These are phyloP conservation scores for Didymella arachidicola DNA, from an alignment of 2,329 filamentous ascomycete species.

Conservation along the genomic window DNA sequence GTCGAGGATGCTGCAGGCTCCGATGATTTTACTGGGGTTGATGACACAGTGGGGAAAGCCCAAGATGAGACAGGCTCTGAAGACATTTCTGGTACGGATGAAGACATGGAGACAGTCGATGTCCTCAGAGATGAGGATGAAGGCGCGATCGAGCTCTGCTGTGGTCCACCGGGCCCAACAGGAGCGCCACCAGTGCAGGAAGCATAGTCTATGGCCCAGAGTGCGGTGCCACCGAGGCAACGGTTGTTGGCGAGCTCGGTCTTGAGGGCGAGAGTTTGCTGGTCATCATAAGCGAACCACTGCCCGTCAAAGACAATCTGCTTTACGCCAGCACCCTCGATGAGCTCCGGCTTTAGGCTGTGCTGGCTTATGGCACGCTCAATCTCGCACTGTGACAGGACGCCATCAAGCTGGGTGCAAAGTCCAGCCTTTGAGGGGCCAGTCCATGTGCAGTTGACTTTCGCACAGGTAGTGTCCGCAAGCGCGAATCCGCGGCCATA, in stretches of 20 bases:
- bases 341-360: slow-evolving; percentile 29
- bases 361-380: slow-evolving; percentile 35
- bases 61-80: background rate
- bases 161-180: background rate
- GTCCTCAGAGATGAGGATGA: background rate
- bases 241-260: slow-evolving; percentile 30
- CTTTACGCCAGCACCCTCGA: slow-evolving; percentile 46
- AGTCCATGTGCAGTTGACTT: slow-evolving; percentile 32
- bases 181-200: slow-evolving; percentile 13
- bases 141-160: background rate
- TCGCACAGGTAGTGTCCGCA: slow-evolving; percentile 26
- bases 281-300: slow-evolving; percentile 54
- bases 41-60: background rate
- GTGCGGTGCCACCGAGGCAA: slow-evolving; percentile 36
- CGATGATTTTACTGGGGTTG: background rate
- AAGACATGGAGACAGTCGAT: background rate
- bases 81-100: background rate
- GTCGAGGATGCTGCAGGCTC: slow-evolving; percentile 1
- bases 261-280: slow-evolving; percentile 36
- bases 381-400: slow-evolving; percentile 51
- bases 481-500: slow-evolving; percentile 54
- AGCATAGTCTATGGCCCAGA: slow-evolving; percentile 35
- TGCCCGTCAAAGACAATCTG: slow-evolving; percentile 48
- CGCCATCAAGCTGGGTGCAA: slow-evolving; percentile 42
- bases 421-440: slow-evolving; percentile 27